Base-by-base conservation (phyloP, 768 basidiomycete species). In the Lactifluus piperatus region DNA sequence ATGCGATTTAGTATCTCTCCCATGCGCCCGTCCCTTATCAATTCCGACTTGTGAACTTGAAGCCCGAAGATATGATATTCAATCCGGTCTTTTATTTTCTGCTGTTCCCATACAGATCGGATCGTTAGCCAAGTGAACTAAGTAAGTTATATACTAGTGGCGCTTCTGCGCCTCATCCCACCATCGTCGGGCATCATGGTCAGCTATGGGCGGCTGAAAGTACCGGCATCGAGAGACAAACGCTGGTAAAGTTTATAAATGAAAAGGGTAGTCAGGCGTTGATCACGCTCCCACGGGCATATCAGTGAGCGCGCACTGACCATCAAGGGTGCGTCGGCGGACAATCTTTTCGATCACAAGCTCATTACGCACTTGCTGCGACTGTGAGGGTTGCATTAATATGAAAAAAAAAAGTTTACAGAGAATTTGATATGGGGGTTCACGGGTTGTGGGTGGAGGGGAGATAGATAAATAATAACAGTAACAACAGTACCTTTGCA, bases 401-500 rank as follows among this genome's bases (percentile, higher is more conserved):
- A n/a, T n/a, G n/a, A n/a, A n/a, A n/a, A n/a, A n/a, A n/a, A n/a
- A n/a, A n/a, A n/a, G n/a, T n/a, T n/a, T n/a, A n/a, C n/a, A n/a
- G n/a, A n/a, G n/a, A n/a, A n/a, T n/a, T n/a, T n/a, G 18, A 2
- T 34, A 16, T 37, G 46, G 37, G 16, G 16, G 18, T 48, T 47
- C 55, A 50, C 13, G 26, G 10, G 8, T n/a, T 39, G 14, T 34
- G 62, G 63, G 66, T 18, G 20, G 26, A 26, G 18, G 29, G 26
- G 22, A n/a, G 29, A 27, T 46, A 60, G 54, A 32, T 47, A n/a
- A n/a, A n/a, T n/a, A n/a, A n/a, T n/a, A n/a, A n/a, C n/a, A n/a
- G n/a, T n/a, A n/a, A n/a, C n/a, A n/a, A n/a, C n/a, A n/a, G n/a
- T 73, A 87, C 90, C 80, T 87, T 86, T 47, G 88, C 85, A 67